Percentiles rank a stretch among this genome's conserved stretches.
Evolutionary conservation across 2,329 filamentous ascomycete species (phyloP).

Genomic region (Penicillium sclerotigenum): DNA sequence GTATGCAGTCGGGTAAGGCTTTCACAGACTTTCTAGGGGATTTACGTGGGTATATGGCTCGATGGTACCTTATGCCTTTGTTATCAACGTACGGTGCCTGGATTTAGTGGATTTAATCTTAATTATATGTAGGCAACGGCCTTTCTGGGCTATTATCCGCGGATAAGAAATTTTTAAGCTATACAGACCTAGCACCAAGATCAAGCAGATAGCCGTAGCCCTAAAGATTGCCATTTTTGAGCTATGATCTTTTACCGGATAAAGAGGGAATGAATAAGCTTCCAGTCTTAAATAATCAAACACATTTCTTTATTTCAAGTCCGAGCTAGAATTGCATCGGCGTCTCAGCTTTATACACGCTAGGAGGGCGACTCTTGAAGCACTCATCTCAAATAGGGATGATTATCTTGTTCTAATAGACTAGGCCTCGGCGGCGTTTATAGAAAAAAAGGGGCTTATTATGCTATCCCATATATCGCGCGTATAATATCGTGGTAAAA

Average conservation of each 20-base stretch:
- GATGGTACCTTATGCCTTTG: neutral
- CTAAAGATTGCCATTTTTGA: neutral
- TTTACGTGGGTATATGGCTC: neutral
- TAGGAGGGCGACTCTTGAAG: neutral
- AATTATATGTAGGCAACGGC: neutral
- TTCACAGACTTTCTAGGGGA: neutral
- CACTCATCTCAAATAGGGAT: neutral
- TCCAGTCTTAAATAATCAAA: neutral
- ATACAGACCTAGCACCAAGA: neutral
- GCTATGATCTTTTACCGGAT: neutral
- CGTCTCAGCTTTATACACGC: neutral
- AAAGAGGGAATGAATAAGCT: neutral
- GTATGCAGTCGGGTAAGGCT: neutral
- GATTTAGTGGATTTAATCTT: neutral
- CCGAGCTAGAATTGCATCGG: neutral
- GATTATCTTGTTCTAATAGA: neutral
- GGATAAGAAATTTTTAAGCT: neutral
- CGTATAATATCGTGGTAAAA: neutral
- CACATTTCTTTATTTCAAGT: neutral
- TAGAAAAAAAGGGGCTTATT: neutral
- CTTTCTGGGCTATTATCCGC: neutral
- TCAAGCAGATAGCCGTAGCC: neutral
- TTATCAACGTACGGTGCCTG: neutral
- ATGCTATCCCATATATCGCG: neutral
- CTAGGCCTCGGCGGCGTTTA: neutral